Percentiles rank a stretch among this genome's conserved stretches.
These are phyloP conservation scores for Pistacia vera DNA, from an alignment of 345 rosid species.

Conservation along the genomic window DNA sequence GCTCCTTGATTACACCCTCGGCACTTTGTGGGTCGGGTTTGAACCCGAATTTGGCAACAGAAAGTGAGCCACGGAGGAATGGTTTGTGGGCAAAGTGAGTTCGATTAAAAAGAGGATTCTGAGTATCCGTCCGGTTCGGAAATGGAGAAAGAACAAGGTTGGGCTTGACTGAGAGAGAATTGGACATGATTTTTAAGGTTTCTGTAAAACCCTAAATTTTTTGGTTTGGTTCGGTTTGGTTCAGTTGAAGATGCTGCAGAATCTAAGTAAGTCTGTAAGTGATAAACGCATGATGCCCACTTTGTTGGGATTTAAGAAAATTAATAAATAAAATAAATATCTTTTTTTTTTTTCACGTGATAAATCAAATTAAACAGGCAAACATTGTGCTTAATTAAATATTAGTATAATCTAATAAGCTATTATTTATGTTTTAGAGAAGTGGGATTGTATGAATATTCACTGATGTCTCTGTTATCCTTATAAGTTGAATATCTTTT, in stretches of 20 bases:
- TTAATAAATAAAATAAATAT: too few species aligned
- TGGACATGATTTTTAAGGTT: slow-evolving; percentile 24
- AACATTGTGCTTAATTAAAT: too few species aligned
- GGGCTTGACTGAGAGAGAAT: slow-evolving; percentile 38
- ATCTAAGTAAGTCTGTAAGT: not conserved
- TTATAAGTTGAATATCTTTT: too few species aligned
- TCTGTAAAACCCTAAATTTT: not conserved
- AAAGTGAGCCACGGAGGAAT: slow-evolving; percentile 47
- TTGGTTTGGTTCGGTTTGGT: not conserved
- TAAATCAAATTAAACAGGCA: too few species aligned
- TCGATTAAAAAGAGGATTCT: slow-evolving; percentile 36
- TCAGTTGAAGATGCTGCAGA: not conserved
- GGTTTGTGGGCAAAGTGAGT: slow-evolving; percentile 32
- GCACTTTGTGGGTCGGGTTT: slow-evolving; percentile 47
- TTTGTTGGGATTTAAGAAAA: not conserved
- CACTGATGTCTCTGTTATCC: too few species aligned
- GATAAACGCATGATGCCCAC: not conserved
- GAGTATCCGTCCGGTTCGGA: slow-evolving; percentile 23
- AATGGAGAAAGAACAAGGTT: slow-evolving; percentile 40
- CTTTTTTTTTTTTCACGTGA: too few species aligned
- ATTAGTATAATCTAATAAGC: too few species aligned
- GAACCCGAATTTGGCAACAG: slow-evolving; percentile 67
- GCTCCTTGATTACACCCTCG: slow-evolving; percentile 42
- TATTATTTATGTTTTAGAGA: too few species aligned
- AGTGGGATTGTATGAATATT: too few species aligned